Evolutionary conservation across 1,139 yeast genomes (phyloP).

Genomic region (Blastobotrys indianensis): DNA sequence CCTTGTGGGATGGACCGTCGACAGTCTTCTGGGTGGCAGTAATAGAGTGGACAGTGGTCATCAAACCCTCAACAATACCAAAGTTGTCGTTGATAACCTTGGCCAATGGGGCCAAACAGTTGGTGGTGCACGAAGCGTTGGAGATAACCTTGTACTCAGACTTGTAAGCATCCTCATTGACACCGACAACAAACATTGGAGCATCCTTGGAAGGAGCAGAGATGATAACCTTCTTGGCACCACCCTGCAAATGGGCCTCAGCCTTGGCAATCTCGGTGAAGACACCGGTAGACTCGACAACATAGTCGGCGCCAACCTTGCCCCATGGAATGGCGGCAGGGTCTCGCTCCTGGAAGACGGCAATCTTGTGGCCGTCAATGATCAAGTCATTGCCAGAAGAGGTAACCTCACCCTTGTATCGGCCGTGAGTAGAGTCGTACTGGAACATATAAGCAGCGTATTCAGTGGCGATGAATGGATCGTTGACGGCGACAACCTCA

Average conservation of each 20-base stretch:
- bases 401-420: constrained; percentile 62
- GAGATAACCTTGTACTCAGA: constrained; percentile 67
- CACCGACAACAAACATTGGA: constrained; percentile 86
- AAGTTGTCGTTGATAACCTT: constrained; percentile 73
- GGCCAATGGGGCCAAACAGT: constrained; percentile 86
- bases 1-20: constrained; percentile 89
- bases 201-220: constrained; percentile 87
- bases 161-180: constrained; percentile 67
- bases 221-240: constrained; percentile 85
- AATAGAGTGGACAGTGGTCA: constrained; percentile 89
- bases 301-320: constrained; percentile 65
- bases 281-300: constrained; percentile 85
- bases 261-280: constrained; percentile 77
- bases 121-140: constrained; percentile 87
- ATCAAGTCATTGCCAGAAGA: constrained; percentile 50
- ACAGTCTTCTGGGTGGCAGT: constrained; percentile 90
- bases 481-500: constrained; percentile 74
- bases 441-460: constrained; percentile 86
- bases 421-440: constrained; percentile 84
- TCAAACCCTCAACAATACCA: constrained; percentile 80
- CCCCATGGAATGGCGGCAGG: constrained; percentile 84
- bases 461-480: constrained; percentile 77
- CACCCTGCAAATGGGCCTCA: constrained; percentile 72
- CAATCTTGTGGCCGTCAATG: constrained; percentile 64
- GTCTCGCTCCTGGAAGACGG: constrained; percentile 70